Evolutionary conservation across 768 basidiomycete species (phyloP).

Genomic region (Suillus spraguei): DNA sequence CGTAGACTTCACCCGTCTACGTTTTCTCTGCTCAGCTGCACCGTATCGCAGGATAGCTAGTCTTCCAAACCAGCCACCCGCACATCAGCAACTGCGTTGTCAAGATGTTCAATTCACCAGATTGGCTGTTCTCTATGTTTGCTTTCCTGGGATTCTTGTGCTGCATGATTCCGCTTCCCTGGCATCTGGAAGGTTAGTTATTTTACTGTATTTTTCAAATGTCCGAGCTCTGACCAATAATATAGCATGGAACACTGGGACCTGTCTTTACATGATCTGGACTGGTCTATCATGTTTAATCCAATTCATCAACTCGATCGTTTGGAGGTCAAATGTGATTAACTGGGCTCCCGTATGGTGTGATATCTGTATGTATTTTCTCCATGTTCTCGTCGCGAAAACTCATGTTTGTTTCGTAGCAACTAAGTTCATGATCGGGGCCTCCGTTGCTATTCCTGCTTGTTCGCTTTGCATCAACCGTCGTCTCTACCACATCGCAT

Average conservation of each 20-base stretch:
- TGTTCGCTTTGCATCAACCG: constrained; percentile 40
- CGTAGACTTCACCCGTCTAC: constrained; percentile 12
- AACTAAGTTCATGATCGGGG: constrained; percentile 17
- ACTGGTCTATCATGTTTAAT: constrained; percentile 39
- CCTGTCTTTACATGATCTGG: constrained; percentile 50
- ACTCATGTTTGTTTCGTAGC: constrained; percentile 15
- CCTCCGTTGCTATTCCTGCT: constrained; percentile 22
- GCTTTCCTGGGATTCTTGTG: constrained; percentile 62
- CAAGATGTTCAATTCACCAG: constrained; percentile 28
- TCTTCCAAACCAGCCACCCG: constrained; percentile 14
- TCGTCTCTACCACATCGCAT: constrained; percentile 34
- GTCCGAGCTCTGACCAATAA: constrained; percentile 4
- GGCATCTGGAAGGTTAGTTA: constrained; percentile 49
- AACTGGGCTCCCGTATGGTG: constrained; percentile 58
- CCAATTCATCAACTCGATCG: constrained; percentile 52
- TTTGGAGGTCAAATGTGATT: constrained; percentile 49
- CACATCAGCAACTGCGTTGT: constrained; percentile 30
- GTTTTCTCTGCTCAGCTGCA: not conserved
- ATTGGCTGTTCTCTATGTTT: constrained; percentile 45
- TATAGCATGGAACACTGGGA: constrained; percentile 47
- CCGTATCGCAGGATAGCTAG: constrained; percentile 12
- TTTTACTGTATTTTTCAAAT: not conserved
- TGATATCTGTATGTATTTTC: constrained; percentile 53
- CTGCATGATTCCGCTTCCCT: constrained; percentile 61
- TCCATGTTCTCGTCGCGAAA: constrained; percentile 9